phyloP scores from a whole-genome alignment of 176 grass and related monocot species.

The Oropetium thomaeum region DNA sequence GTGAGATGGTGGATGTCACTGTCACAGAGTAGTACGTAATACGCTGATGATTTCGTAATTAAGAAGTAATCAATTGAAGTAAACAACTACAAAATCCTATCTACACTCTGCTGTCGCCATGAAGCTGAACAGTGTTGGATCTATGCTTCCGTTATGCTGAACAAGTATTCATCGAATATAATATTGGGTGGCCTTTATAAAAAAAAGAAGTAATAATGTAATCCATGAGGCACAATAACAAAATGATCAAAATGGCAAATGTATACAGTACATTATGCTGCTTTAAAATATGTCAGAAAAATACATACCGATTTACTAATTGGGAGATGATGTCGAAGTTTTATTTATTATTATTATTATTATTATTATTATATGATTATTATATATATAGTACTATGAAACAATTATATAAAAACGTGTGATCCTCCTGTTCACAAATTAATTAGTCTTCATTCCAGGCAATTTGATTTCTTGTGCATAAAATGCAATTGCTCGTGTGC shows the following conservation, averaged over 20 bases:
- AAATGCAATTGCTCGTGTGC: too few relatives aligned
- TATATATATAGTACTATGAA: not conserved
- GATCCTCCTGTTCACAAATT: too few relatives aligned
- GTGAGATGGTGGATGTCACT: not conserved
- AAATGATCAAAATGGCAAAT: too few relatives aligned
- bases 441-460: too few relatives aligned
- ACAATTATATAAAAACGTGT: too few relatives aligned
- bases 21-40: slow-evolving; percentile 13
- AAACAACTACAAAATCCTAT: not conserved
- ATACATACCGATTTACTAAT: not conserved
- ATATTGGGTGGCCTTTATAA: too few relatives aligned
- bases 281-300: too few relatives aligned
- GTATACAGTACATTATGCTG: too few relatives aligned
- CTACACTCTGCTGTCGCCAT: not conserved
- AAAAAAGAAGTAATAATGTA: not conserved
- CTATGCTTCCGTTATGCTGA: not conserved
- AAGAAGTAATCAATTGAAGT: not conserved
- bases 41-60: not conserved
- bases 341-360: not conserved
- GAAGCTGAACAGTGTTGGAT: not conserved
- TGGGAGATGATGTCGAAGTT: too few relatives aligned
- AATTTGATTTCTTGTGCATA: too few relatives aligned
- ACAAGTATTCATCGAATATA: too few relatives aligned
- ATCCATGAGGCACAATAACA: too few relatives aligned
- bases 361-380: not conserved